Evolutionary conservation across 495 filamentous ascomycete species (phyloP), one percentile per base, ranked within the genome.

Genomic region (Chaetomidium leptoderma): DNA sequence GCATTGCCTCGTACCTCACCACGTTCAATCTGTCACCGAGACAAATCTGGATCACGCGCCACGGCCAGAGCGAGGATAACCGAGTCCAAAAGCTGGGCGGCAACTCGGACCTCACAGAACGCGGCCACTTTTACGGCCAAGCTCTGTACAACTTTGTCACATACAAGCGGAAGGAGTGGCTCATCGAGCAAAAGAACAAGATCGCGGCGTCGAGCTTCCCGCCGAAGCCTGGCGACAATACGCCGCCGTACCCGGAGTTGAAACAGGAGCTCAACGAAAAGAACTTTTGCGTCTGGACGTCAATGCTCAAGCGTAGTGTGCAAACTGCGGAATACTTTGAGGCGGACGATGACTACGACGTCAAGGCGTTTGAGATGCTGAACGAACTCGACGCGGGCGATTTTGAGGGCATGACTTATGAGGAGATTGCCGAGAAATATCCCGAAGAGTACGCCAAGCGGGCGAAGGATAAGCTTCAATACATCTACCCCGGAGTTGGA

Each of bases 251-350:
- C 66, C 93, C 93, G 0, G 87, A 95, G 58, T 86, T 90, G 65
- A 71, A 72, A 54, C 72, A 81, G 30, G 80, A 83, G 27, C 76
- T 83, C 6, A 73, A 82, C 36, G 81, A 86, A 24, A 95, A 95
- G 74, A 93, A 92, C 65, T 97, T 96, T 69, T 98, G 93, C 70
- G 89, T 98, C 24, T 98, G 93, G 93, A 96, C 92, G 11, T 93
- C 89, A 11, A 97, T 97, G 92, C 83, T 98, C 63, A 86, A 88
- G 63, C 86, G 93, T 45, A 88, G 87, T 49, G 81, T 92, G 46
- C 81, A 95, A 63, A 92, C 91, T 1, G 90, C 88, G 0, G 81
- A 91, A 52, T 83, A 86, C 66, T 98, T 97, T 71, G 76, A 81
- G 30, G 87, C 90, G 53, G 93, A 97, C 59, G 93, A 98, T n/a